These are phyloP conservation scores for Phytophthora colocasiae DNA, from an alignment of 352 stramenopile species.

Conservation along the genomic window DNA sequence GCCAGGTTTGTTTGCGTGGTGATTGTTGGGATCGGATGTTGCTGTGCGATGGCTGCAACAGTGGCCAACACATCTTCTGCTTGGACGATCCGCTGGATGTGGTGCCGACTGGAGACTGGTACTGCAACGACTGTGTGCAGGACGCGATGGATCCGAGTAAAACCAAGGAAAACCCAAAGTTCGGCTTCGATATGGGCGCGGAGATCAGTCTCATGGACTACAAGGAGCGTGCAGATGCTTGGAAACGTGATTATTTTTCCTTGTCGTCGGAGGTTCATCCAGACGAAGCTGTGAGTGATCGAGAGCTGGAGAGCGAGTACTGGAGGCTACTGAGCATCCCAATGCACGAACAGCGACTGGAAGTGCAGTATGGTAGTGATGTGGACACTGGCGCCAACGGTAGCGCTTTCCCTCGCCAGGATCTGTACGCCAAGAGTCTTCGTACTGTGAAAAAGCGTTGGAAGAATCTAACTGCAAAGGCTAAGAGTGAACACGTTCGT, in stretches of 20 bases:
- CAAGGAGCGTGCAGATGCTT: slow-evolving; percentile 83
- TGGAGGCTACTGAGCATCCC: slow-evolving; percentile 88
- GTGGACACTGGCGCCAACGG: slow-evolving; percentile 88
- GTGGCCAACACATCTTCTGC: slow-evolving; percentile 85
- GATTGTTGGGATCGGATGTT: slow-evolving; percentile 86
- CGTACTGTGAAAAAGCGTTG: slow-evolving; percentile 59
- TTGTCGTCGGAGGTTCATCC: slow-evolving; percentile 38
- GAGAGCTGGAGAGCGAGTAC: slow-evolving; percentile 89
- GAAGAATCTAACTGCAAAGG: slow-evolving; percentile 51
- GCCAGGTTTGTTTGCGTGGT: slow-evolving; percentile 81
- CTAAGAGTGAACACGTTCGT: slow-evolving; percentile 39
- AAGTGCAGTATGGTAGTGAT: slow-evolving; percentile 94
- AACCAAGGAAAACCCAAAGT: slow-evolving; percentile 63
- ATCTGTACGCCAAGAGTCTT: slow-evolving; percentile 63
- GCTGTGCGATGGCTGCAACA: slow-evolving; percentile 84
- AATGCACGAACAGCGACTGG: slow-evolving; percentile 75
- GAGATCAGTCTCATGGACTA: slow-evolving; percentile 86
- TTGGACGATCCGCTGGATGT: slow-evolving; percentile 59
- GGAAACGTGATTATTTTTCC: slow-evolving; percentile 84
- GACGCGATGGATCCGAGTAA: slow-evolving; percentile 54
- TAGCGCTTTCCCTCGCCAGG: slow-evolving; percentile 85
- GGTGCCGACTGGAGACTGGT: slow-evolving; percentile 82
- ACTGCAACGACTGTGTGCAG: slow-evolving; percentile 73
- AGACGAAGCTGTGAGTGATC: slow-evolving; percentile 59
- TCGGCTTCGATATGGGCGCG: slow-evolving; percentile 85